These are phyloP conservation scores for Phytophthora foliorum DNA, from an alignment of 352 stramenopile species.

Conservation along the genomic window DNA sequence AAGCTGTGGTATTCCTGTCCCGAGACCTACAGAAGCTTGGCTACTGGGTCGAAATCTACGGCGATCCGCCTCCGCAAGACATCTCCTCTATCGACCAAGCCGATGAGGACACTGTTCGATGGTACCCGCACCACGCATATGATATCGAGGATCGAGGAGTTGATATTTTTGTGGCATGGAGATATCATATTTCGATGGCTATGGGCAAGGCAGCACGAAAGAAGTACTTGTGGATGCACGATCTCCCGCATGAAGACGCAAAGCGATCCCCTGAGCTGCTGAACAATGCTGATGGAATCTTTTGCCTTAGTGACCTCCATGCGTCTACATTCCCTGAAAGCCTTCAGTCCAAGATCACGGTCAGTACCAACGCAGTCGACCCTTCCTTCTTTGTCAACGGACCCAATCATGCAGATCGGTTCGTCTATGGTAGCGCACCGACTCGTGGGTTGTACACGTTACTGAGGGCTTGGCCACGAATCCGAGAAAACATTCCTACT, in stretches of 20 bases:
- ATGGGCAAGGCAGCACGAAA: slow-evolving; percentile 47
- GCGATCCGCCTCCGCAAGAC: slow-evolving; percentile 64
- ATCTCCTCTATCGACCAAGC: slow-evolving; percentile 30
- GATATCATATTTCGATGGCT: slow-evolving; percentile 87
- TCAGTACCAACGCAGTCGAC: slow-evolving; percentile 85
- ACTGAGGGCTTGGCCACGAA: slow-evolving; percentile 76
- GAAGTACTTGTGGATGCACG: slow-evolving; percentile 89
- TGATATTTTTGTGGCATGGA: slow-evolving; percentile 93
- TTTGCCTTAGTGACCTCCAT: slow-evolving; percentile 89
- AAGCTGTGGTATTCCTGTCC: slow-evolving; percentile 92
- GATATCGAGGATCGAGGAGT: slow-evolving; percentile 62
- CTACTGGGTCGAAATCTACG: slow-evolving; percentile 92
- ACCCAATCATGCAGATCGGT: slow-evolving; percentile 61
- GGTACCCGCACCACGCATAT: slow-evolving; percentile 82
- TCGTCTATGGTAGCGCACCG: slow-evolving; percentile 91
- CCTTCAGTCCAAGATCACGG: slow-evolving; percentile 58
- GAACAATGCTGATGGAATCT: slow-evolving; percentile 65
- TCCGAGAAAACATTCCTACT: slow-evolving; percentile 60
- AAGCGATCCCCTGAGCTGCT: slow-evolving; percentile 53
- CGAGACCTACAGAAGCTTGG: slow-evolving; percentile 79
- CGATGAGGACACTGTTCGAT: slow-evolving; percentile 56
- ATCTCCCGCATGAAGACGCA: slow-evolving; percentile 55
- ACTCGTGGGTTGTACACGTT: slow-evolving; percentile 80
- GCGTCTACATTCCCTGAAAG: slow-evolving; percentile 53
- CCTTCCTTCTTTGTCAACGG: slow-evolving; percentile 67